Evolutionary conservation across 345 rosid genomes (phyloP).

Genomic region (Corchorus olitorius): DNA sequence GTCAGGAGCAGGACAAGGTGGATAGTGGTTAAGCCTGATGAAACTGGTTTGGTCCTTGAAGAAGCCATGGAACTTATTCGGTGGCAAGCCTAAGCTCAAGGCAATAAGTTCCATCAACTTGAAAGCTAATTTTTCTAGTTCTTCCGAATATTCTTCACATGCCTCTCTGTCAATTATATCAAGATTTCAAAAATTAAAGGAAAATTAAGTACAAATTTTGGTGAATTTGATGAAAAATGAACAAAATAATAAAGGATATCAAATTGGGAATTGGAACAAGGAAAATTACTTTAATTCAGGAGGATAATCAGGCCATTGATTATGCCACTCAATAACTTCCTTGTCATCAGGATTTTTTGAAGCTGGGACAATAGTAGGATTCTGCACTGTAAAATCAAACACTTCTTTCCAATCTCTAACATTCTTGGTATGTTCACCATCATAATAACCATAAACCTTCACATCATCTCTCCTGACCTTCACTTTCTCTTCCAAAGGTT

Average conservation of each 20-base stretch:
- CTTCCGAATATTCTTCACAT: slow-evolving; percentile 65
- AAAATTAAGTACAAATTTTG: too few species aligned
- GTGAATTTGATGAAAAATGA: not conserved
- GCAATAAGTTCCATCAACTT: slow-evolving; percentile 62
- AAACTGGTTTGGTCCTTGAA: slow-evolving; percentile 61
- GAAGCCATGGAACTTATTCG: slow-evolving; percentile 46
- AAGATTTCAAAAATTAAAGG: not conserved
- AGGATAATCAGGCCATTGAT: slow-evolving; percentile 82
- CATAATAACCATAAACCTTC: slow-evolving; percentile 70
- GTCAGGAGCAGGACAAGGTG: slow-evolving; percentile 80
- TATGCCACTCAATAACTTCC: slow-evolving; percentile 47
- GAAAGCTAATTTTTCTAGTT: slow-evolving; percentile 60
- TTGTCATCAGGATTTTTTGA: slow-evolving; percentile 47
- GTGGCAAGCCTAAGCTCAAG: slow-evolving; percentile 65
- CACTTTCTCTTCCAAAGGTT: slow-evolving; percentile 56
- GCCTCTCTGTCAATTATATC: slow-evolving; percentile 43
- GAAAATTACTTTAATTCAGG: slow-evolving; percentile 55
- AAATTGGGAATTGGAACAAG: not conserved
- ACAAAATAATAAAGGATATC: not conserved
- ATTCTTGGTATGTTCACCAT: slow-evolving; percentile 85
- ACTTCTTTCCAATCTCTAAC: slow-evolving; percentile 95
- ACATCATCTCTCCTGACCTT: slow-evolving; percentile 69
- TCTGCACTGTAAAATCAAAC: slow-evolving; percentile 62
- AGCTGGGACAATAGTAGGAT: slow-evolving; percentile 65
- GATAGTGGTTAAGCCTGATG: slow-evolving; percentile 72